Evolutionary conservation across 2,329 filamentous ascomycete genomes (phyloP).

Genomic region (Colletotrichum brevisporum): DNA sequence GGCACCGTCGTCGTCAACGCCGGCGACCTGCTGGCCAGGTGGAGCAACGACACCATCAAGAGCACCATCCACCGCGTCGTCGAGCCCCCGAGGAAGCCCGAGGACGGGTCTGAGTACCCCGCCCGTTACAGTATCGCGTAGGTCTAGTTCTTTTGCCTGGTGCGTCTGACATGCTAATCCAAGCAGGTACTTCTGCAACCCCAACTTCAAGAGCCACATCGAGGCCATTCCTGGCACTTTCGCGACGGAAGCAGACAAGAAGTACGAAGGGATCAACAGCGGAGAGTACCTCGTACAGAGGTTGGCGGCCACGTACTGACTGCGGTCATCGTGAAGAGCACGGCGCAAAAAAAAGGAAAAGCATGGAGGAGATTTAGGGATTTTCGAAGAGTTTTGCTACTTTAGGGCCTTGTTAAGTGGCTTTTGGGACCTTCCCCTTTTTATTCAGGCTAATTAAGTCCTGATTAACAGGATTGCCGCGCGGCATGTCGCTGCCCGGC

Average conservation of each 20-base stretch:
- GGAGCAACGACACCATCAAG: constrained; percentile 93
- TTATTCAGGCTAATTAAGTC: too few relatives aligned
- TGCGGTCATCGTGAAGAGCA: neutral
- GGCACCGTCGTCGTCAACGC: constrained; percentile 91
- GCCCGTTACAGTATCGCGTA: constrained; percentile 88
- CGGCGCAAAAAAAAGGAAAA: too few relatives aligned
- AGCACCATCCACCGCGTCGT: constrained; percentile 93
- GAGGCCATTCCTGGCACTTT: constrained; percentile 87
- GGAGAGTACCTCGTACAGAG: constrained; percentile 87
- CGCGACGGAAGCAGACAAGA: constrained; percentile 74
- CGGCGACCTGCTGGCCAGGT: constrained; percentile 86
- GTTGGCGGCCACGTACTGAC: constrained; percentile 79
- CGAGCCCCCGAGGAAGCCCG: constrained; percentile 77
- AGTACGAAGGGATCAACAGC: constrained; percentile 83
- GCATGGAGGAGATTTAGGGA: too few relatives aligned
- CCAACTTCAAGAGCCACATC: constrained; percentile 82
- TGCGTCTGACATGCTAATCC: neutral
- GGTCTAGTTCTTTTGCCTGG: constrained; percentile 46
- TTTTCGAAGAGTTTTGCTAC: too few relatives aligned
- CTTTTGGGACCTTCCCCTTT: too few relatives aligned
- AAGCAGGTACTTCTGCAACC: constrained; percentile 86
- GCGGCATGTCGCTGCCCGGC: too few relatives aligned
- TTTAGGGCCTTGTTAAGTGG: too few relatives aligned
- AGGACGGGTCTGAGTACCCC: constrained; percentile 73
- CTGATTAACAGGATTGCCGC: too few relatives aligned